A percentile compares a stretch with the other conserved stretches of the same genome.
Evolutionary conservation across 208 protist species (phyloP).

Genomic region (Blastocrithidia nonstop): DNA sequence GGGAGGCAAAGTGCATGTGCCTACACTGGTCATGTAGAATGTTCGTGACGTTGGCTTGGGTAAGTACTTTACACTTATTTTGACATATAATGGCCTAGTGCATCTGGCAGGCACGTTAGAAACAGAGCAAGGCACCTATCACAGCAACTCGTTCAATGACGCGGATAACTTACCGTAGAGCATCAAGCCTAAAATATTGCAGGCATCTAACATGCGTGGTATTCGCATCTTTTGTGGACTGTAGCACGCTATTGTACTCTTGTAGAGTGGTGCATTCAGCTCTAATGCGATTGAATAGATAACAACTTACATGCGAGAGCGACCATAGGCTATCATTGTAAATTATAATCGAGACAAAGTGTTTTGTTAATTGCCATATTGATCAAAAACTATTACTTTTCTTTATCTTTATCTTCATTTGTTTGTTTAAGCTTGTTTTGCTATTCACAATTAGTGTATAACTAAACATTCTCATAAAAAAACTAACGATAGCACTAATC

Average conservation of each 20-base stretch:
- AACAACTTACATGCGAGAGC: conserved; percentile 17
- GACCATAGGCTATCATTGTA: conserved; percentile 20
- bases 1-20: conserved; percentile 8
- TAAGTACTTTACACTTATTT: conserved; percentile 39
- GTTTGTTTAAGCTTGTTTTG: conserved; percentile 3
- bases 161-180: conserved; percentile 26
- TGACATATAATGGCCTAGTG: conserved; percentile 37
- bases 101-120: conserved; percentile 41
- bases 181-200: conserved; percentile 12
- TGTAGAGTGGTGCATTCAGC: conserved; percentile 21
- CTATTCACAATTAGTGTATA: conserved; percentile 1
- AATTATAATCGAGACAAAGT: no score
- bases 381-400: no score
- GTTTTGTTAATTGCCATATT: no score
- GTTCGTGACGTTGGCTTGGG: conserved; percentile 53
- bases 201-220: conserved; percentile 14
- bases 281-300: conserved; percentile 9
- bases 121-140: conserved; percentile 15
- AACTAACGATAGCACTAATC: not conserved
- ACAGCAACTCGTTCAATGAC: conserved; percentile 30
- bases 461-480: no score
- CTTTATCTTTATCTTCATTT: conserved; percentile 6
- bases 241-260: conserved; percentile 45
- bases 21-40: conserved; percentile 34
- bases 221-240: conserved; percentile 36